Percentiles rank a stretch among this genome's conserved stretches.
phyloP scores from a whole-genome alignment of 169 alveolate genomes.

The Plasmodium inui region DNA sequence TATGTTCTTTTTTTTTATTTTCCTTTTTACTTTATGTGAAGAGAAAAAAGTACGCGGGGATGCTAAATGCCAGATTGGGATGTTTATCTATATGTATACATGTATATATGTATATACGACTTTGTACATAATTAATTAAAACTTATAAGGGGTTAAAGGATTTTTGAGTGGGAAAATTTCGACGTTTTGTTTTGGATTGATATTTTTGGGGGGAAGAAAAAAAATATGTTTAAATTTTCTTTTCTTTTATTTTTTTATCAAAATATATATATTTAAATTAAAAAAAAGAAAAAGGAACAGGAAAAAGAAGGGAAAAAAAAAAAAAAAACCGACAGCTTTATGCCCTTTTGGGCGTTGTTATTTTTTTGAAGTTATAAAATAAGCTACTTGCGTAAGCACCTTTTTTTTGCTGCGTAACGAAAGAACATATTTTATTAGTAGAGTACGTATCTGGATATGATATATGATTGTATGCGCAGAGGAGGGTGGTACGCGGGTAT shows the following conservation, averaged over 20 bases:
- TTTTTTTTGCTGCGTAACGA: not conserved
- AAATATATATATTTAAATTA: not conserved
- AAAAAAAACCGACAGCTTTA: not conserved
- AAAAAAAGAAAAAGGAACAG: not conserved
- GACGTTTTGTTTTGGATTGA: slow-evolving; percentile 4
- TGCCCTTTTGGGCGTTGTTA: slow-evolving; percentile 16
- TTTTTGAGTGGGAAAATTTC: not conserved
- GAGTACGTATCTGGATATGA: not conserved
- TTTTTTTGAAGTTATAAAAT: not conserved
- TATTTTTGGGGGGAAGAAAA: not conserved
- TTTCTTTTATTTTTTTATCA: not conserved
- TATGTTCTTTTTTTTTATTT: not conserved
- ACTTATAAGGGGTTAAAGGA: not conserved
- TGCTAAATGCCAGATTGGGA: not conserved
- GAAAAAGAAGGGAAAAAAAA: not conserved
- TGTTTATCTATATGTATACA: not conserved
- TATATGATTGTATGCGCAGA: not conserved
- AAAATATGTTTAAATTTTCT: not conserved
- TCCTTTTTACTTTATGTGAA: not conserved
- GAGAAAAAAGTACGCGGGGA: not conserved
- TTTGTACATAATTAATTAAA: not conserved
- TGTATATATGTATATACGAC: not conserved
- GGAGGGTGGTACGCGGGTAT: not conserved
- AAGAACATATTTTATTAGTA: too few relatives aligned
- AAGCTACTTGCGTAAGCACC: not conserved